Evolutionary conservation across 1,284 basidiomycete genomes (phyloP).

Genomic region (Marasmius fiardii): DNA sequence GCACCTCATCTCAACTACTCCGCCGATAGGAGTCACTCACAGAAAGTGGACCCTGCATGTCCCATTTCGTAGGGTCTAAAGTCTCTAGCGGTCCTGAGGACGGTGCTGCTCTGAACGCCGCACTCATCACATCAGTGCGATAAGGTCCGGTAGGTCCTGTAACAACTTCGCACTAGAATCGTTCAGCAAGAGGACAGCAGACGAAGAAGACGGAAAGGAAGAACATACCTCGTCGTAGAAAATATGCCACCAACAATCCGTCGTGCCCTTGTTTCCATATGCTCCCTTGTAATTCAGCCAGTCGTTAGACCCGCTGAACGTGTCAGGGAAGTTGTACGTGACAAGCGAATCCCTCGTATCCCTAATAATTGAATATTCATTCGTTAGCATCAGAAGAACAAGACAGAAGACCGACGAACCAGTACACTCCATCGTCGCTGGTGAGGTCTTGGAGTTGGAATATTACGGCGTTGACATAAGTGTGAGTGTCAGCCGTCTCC

Average conservation of each 20-base stretch:
- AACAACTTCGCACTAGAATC: not conserved
- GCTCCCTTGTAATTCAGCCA: conserved; percentile 2
- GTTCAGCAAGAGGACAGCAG: not conserved
- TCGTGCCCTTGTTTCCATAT: conserved; percentile 1
- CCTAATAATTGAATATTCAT: not conserved
- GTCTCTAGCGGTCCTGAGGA: not conserved
- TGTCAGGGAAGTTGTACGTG: not conserved
- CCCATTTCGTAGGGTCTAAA: not conserved
- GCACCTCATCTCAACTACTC: not conserved
- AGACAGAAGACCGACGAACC: not conserved
- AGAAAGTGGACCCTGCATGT: not conserved
- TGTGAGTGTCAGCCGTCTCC: not conserved
- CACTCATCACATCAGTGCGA: not conserved
- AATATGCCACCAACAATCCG: conserved; percentile 3
- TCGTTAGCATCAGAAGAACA: not conserved
- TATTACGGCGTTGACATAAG: not conserved
- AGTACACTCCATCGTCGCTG: not conserved
- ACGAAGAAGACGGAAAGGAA: not conserved
- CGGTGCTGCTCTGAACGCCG: not conserved
- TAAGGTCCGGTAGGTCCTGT: not conserved
- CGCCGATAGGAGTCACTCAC: not conserved
- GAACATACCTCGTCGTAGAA: conserved; percentile 3
- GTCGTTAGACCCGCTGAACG: not conserved
- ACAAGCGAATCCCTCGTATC: not conserved
- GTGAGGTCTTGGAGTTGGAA: conserved; percentile 1